Percentiles rank a stretch among this genome's conserved stretches.
Evolutionary conservation across 257 asterid species (phyloP).

Genomic region (Nyctanthes arbortristis): DNA sequence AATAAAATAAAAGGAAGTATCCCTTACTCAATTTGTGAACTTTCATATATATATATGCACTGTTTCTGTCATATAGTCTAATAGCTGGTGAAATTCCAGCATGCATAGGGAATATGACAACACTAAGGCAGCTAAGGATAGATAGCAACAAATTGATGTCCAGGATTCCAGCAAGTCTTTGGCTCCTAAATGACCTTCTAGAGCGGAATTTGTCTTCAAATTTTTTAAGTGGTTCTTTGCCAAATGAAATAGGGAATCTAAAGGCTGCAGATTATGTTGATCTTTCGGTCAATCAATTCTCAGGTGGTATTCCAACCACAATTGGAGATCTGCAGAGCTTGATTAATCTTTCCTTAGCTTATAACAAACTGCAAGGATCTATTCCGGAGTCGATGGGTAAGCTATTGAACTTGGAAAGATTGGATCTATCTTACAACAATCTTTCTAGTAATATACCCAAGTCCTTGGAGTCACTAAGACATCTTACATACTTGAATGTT

Average conservation of each 20-base stretch:
- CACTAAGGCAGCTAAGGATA: not conserved
- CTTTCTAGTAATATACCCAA: no score
- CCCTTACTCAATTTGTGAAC: not conserved
- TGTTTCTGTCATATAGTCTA: not conserved
- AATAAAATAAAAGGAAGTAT: slow-evolving; percentile 5
- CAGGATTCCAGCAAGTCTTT: not conserved
- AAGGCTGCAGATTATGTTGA: not conserved
- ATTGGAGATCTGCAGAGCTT: not conserved
- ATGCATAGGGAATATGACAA: slow-evolving; percentile 13
- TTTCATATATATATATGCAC: not conserved
- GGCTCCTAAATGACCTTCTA: not conserved
- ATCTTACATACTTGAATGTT: no score
- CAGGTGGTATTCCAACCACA: not conserved
- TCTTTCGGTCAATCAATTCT: slow-evolving; percentile 5
- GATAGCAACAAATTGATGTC: not conserved
- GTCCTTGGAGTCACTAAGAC: no score
- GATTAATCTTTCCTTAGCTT: not conserved
- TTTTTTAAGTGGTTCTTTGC: not conserved
- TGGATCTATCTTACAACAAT: no score
- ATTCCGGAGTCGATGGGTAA: no score
- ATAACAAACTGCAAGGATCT: no score
- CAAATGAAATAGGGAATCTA: slow-evolving; percentile 1
- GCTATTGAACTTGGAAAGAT: no score
- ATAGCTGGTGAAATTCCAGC: not conserved
- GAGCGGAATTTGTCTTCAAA: not conserved